These are phyloP conservation scores for Paramarasmius palmivorus DNA, from an alignment of 1,284 basidiomycete genomes.

Conservation along the genomic window DNA sequence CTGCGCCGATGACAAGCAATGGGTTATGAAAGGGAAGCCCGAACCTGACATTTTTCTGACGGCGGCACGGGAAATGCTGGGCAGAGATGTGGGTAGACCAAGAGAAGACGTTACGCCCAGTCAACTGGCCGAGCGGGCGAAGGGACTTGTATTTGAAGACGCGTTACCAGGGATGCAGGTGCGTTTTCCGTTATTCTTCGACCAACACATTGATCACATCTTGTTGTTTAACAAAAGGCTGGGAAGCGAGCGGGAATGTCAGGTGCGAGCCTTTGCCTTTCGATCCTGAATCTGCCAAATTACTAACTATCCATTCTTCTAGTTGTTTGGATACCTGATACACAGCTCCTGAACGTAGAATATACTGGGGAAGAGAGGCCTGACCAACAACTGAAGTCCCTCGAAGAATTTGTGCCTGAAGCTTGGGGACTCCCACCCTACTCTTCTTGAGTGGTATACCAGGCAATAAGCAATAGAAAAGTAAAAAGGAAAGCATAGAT, in stretches of 20 bases:
- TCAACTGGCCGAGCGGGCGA: slow-evolving; percentile 34
- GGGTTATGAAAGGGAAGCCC: slow-evolving; percentile 61
- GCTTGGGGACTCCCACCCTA: slow-evolving; percentile 79
- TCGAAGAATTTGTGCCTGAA: slow-evolving; percentile 71
- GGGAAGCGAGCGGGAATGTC: slow-evolving; percentile 80
- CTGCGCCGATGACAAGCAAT: slow-evolving; percentile 64
- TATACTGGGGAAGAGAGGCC: slow-evolving; percentile 46
- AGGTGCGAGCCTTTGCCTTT: slow-evolving; percentile 43
- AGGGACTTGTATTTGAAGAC: slow-evolving; percentile 78
- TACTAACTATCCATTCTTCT: not conserved
- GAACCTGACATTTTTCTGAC: slow-evolving; percentile 73
- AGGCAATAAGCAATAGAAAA: no score
- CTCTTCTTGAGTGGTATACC: slow-evolving; percentile 3
- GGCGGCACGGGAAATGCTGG: slow-evolving; percentile 60
- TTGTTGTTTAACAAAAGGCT: slow-evolving; percentile 34
- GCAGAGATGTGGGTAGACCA: slow-evolving; percentile 51
- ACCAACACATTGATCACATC: no score
- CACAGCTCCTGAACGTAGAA: slow-evolving; percentile 55
- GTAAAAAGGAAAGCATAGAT: no score
- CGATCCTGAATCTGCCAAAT: not conserved
- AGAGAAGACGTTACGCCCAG: slow-evolving; percentile 28
- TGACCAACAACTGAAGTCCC: slow-evolving; percentile 54
- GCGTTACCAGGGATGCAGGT: slow-evolving; percentile 64
- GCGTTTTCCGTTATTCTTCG: not conserved
- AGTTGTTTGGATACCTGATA: slow-evolving; percentile 82